Percentiles rank a stretch among this genome's conserved stretches.
phyloP scores from a whole-genome alignment of 495 filamentous ascomycete genomes.

The Chaetomidium leptoderma region DNA sequence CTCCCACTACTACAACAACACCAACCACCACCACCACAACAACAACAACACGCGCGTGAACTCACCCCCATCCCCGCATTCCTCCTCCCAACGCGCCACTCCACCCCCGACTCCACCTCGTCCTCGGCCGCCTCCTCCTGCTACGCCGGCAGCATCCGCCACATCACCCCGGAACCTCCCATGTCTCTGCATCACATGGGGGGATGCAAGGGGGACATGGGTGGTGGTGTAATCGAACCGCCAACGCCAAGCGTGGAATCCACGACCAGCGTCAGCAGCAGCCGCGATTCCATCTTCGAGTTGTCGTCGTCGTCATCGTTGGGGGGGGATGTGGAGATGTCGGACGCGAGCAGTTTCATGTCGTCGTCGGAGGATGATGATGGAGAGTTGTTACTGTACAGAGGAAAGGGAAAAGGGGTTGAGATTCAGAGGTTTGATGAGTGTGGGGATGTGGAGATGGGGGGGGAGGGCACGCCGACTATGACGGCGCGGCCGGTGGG shows the following conservation, averaged over 20 bases:
- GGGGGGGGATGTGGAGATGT: constrained; percentile 42
- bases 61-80: constrained; percentile 18
- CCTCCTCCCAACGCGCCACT: constrained; percentile 7
- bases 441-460: constrained; percentile 28
- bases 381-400: not conserved
- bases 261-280: constrained; percentile 16
- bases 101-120: not conserved
- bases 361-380: constrained; percentile 32
- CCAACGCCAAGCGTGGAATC: constrained; percentile 20
- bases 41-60: constrained; percentile 2
- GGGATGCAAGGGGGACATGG: not conserved
- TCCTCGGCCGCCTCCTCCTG: constrained; percentile 1
- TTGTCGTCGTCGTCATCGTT: too few relatives aligned
- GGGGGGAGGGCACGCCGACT: constrained; percentile 34
- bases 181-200: too few relatives aligned
- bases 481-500: constrained; percentile 18
- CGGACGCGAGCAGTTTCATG: constrained; percentile 35
- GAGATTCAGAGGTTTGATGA: not conserved
- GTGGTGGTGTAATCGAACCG: constrained; percentile 6
- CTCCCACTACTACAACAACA: too few relatives aligned
- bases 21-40: not conserved
- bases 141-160: not conserved
- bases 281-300: too few relatives aligned
- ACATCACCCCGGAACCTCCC: constrained; percentile 6
- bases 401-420: constrained; percentile 1